These are phyloP conservation scores for Coniochaeta sp. DNA, from an alignment of 2,329 filamentous ascomycete genomes.

Conservation along the genomic window DNA sequence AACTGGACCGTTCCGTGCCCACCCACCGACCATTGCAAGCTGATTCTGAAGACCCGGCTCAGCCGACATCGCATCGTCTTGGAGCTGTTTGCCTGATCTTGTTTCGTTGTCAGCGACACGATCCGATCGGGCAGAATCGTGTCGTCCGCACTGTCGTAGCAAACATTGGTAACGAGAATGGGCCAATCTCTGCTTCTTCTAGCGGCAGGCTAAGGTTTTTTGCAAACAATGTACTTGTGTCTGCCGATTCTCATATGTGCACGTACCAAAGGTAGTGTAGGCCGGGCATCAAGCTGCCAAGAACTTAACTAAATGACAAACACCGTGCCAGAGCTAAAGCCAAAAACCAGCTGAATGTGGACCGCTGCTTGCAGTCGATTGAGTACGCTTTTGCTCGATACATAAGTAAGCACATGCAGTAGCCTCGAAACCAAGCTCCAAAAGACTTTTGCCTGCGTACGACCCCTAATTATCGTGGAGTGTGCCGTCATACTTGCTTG, in stretches of 20 bases:
- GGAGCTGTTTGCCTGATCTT: background rate
- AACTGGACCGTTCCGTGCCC: background rate
- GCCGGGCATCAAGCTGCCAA: too few species aligned
- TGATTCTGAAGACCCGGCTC: background rate
- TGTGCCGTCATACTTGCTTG: background rate
- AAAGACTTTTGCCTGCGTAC: background rate
- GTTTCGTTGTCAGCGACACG: background rate
- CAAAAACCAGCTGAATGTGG: background rate
- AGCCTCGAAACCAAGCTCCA: background rate
- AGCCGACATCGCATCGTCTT: background rate
- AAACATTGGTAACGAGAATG: background rate
- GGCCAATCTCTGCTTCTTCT: background rate
- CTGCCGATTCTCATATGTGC: too few species aligned
- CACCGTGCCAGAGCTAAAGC: background rate
- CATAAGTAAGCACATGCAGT: background rate
- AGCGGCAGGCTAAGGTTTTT: background rate
- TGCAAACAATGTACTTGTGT: background rate
- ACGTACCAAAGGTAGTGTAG: too few species aligned
- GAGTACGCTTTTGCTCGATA: too few species aligned
- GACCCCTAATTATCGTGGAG: background rate
- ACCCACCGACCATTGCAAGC: background rate
- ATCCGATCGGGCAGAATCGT: background rate
- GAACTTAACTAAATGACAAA: background rate
- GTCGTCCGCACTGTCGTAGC: background rate
- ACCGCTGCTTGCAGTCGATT: background rate